Percentiles rank a stretch among this genome's conserved stretches.
Conservation (phyloP, 2,329 filamentous ascomycete genomes). For the Fusarium sp. region DNA sequence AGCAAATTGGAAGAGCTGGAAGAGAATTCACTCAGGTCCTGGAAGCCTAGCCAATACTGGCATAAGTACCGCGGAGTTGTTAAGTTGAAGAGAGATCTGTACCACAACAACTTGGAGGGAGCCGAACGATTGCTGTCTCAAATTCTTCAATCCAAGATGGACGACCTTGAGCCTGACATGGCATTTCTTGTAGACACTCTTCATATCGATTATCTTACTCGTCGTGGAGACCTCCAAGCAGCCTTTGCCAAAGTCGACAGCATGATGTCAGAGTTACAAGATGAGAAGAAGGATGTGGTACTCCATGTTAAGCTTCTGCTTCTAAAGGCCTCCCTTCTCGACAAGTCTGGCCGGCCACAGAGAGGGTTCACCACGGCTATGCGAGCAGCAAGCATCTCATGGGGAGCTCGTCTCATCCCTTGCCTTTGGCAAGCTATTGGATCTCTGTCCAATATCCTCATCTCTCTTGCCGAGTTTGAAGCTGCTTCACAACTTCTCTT, state of each 20-base stretch:
- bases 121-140: conserved; percentile 65
- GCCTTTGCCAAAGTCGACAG: conserved; percentile 63
- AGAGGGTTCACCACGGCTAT: conserved; percentile 82
- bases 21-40: conserved; percentile 72
- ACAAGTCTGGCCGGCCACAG: conserved; percentile 75
- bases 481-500: conserved; percentile 74
- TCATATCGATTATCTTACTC: conserved; percentile 64
- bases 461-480: conserved; percentile 76
- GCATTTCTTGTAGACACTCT: conserved; percentile 64
- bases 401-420: conserved; percentile 75
- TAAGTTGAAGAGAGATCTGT: conserved; percentile 72
- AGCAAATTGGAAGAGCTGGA: conserved; percentile 61
- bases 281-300: conserved; percentile 67
- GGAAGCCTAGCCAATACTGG: conserved; percentile 83
- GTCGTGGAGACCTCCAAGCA: conserved; percentile 60
- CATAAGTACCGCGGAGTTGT: conserved; percentile 75
- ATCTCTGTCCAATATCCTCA: conserved; percentile 75
- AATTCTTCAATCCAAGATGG: conserved; percentile 63
- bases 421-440: conserved; percentile 80
- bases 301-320: conserved; percentile 79
- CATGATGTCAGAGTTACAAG: conserved; percentile 57
- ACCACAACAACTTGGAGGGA: conserved; percentile 65
- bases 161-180: conserved; percentile 66
- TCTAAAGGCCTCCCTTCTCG: conserved; percentile 78
- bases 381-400: conserved; percentile 79